phyloP scores from a whole-genome alignment of 129 eudicot genomes.

The Dittrichia graveolens region DNA sequence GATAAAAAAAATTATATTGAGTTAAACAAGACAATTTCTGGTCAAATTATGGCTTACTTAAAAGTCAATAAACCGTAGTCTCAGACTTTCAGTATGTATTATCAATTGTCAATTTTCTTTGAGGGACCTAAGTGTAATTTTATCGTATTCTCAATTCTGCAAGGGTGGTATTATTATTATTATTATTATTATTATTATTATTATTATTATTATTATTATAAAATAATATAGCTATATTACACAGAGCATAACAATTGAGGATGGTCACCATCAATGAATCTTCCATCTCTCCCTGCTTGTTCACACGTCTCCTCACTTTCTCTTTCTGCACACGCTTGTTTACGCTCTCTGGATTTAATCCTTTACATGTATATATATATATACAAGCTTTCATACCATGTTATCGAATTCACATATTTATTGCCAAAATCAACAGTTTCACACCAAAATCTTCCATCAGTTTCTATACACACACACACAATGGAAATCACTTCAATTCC shows the following conservation, averaged over 20 bases:
- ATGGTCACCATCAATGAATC: not conserved
- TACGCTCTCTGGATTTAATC: conserved; percentile 5
- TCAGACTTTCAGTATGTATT: too few species aligned
- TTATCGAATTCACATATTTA: conserved; percentile 1
- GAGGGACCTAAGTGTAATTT: not conserved
- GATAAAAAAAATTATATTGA: too few species aligned
- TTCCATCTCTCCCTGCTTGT: conserved; percentile 30
- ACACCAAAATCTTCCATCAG: not conserved
- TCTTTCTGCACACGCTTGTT: conserved; percentile 5
- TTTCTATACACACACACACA: not conserved
- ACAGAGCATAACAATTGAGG: not conserved
- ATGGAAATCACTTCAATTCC: conserved; percentile 58
- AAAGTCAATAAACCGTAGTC: too few species aligned
- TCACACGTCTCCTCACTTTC: conserved; percentile 27
- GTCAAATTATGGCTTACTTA: too few species aligned
- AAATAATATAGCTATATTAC: too few species aligned
- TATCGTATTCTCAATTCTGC: not conserved
- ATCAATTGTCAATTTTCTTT: not conserved
- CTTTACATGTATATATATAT: not conserved
- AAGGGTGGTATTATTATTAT: conserved; percentile 5
- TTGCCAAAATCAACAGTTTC: not conserved
- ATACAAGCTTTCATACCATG: conserved; percentile 11
- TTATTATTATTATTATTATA: not conserved
- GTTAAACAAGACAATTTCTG: too few species aligned
- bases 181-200: not conserved